Conservation (phyloP, 352 stramenopile species). For the Phytopythium sindhum region DNA sequence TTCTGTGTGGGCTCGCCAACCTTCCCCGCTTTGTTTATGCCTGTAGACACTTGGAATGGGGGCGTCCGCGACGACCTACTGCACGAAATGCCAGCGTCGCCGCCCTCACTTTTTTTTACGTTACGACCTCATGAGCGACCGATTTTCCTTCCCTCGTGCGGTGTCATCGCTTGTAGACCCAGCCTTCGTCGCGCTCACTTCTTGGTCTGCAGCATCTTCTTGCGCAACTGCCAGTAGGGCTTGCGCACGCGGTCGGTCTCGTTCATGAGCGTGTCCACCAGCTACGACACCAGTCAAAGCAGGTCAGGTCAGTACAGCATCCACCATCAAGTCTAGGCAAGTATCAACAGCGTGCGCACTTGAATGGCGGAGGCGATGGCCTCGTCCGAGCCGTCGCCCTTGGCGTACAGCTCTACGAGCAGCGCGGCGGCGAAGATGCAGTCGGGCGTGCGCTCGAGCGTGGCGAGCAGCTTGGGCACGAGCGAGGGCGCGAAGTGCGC, state of each 20-base stretch:
- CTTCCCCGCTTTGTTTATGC: conserved; percentile 5
- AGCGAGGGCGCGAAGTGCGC: conserved; percentile 29
- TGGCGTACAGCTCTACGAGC: conserved; percentile 69
- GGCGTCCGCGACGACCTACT: not conserved
- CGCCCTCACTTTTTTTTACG: not conserved
- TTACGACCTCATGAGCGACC: not conserved
- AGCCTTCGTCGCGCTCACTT: conserved; percentile 15
- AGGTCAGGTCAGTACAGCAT: not conserved
- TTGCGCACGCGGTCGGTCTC: conserved; percentile 71
- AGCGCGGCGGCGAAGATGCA: conserved; percentile 72
- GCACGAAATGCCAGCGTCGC: not conserved
- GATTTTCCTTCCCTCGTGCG: conserved; percentile 6
- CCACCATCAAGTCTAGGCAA: not conserved
- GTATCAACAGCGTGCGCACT: conserved; percentile 16
- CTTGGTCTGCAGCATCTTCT: conserved; percentile 19
- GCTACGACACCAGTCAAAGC: conserved; percentile 21
- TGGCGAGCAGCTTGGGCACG: conserved; percentile 32
- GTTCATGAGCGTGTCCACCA: conserved; percentile 65
- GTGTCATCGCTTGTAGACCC: too few species aligned
- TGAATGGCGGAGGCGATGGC: conserved; percentile 33
- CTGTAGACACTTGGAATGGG: conserved; percentile 14
- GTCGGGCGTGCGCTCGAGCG: conserved; percentile 40
- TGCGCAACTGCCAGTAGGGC: conserved; percentile 74
- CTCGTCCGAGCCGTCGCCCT: conserved; percentile 35
- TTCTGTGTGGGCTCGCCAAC: conserved; percentile 1